Conservation (phyloP, 2,329 filamentous ascomycete species). For the Thelonectria blattea region DNA sequence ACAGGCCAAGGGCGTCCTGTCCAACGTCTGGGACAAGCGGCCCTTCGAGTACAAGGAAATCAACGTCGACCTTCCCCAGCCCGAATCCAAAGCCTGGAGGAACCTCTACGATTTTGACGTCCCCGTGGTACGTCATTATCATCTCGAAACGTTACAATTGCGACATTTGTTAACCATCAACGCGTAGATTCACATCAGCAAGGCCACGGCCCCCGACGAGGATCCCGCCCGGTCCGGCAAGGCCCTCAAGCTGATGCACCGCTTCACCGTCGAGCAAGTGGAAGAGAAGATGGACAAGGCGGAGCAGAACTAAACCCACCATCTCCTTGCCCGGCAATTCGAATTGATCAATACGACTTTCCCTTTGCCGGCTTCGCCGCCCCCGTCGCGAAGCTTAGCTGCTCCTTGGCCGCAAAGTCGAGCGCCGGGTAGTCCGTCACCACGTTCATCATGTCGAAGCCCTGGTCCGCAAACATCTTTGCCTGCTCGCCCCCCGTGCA, state of each 20-base stretch:
- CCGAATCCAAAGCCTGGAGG: slow-evolving; percentile 69
- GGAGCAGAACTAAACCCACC: slow-evolving; percentile 40
- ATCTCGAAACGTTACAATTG: neutral
- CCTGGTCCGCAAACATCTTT: slow-evolving; percentile 58
- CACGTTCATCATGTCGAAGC: slow-evolving; percentile 67
- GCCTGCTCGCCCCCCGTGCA: slow-evolving; percentile 63
- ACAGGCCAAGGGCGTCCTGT: slow-evolving; percentile 71
- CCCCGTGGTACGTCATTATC: slow-evolving; percentile 66
- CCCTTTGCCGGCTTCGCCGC: slow-evolving; percentile 44
- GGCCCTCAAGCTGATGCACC: slow-evolving; percentile 78
- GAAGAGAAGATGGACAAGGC: slow-evolving; percentile 71
- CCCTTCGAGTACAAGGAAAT: slow-evolving; percentile 74
- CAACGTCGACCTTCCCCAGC: slow-evolving; percentile 73
- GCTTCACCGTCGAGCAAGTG: slow-evolving; percentile 72
- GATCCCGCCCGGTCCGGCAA: slow-evolving; percentile 60
- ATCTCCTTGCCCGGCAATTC: neutral
- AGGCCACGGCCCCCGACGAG: slow-evolving; percentile 56
- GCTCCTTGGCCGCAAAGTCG: slow-evolving; percentile 50
- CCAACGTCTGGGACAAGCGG: slow-evolving; percentile 68
- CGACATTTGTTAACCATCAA: neutral
- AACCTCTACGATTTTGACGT: slow-evolving; percentile 82
- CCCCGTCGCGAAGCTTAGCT: slow-evolving; percentile 55
- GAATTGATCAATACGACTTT: slow-evolving; percentile 48
- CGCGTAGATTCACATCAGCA: slow-evolving; percentile 69
- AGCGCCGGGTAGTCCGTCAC: slow-evolving; percentile 62